Conservation (phyloP, 352 stramenopile species). For the Phytopythium sindhum region DNA sequence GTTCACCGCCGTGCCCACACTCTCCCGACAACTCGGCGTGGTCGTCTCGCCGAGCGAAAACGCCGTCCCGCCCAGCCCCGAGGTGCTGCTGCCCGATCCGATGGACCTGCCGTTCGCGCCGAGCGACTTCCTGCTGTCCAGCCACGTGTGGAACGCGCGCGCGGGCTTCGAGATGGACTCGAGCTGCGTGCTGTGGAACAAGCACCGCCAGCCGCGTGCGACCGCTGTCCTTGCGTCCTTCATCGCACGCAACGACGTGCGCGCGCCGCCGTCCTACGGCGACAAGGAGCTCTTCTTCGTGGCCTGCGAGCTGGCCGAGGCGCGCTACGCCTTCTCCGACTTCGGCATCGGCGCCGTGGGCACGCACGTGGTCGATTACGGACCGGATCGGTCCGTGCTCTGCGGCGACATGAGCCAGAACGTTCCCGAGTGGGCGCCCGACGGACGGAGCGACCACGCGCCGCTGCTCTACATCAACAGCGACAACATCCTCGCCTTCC, state of each 20-base stretch:
- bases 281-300: slow-evolving; percentile 59
- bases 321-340: slow-evolving; percentile 41
- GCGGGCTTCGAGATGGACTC: slow-evolving; percentile 51
- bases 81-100: neutral
- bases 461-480: slow-evolving; percentile 49
- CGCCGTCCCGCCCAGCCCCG: neutral
- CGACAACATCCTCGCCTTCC: slow-evolving; percentile 30
- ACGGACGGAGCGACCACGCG: neutral
- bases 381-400: slow-evolving; percentile 16
- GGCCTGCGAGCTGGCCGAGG: slow-evolving; percentile 47
- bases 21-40: neutral
- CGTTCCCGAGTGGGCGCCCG: slow-evolving; percentile 17
- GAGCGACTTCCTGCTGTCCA: slow-evolving; percentile 29
- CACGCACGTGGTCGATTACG: slow-evolving; percentile 14
- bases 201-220: slow-evolving; percentile 30
- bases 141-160: slow-evolving; percentile 32
- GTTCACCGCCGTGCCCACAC: slow-evolving; percentile 6
- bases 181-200: slow-evolving; percentile 46
- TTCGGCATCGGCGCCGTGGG: slow-evolving; percentile 26
- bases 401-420: slow-evolving; percentile 47
- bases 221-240: slow-evolving; percentile 45
- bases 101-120: slow-evolving; percentile 15
- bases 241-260: slow-evolving; percentile 22
- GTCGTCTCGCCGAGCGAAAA: neutral
- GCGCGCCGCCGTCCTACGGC: slow-evolving; percentile 27